Evolutionary conservation across 1,284 basidiomycete species (phyloP).

Genomic region (Leccinum pachyderme): DNA sequence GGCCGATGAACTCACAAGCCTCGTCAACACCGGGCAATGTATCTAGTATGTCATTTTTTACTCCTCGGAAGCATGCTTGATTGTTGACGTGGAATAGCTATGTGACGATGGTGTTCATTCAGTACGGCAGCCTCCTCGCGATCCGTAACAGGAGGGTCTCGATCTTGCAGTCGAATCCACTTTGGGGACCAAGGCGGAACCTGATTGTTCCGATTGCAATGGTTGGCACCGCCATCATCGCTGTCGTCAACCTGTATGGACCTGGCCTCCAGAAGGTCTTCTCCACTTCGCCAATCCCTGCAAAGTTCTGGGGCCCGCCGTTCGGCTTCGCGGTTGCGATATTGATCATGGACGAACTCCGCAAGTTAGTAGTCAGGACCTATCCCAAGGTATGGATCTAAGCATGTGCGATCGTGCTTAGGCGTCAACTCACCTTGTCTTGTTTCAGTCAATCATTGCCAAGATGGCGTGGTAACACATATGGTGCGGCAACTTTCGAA

Average conservation of each 20-base stretch:
- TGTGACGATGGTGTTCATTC: conserved; percentile 41
- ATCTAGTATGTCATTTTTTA: conserved; percentile 39
- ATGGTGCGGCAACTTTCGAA: background rate
- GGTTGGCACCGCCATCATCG: conserved; percentile 39
- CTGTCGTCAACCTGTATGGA: conserved; percentile 42
- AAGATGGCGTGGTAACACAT: conserved; percentile 31
- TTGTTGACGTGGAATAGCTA: conserved; percentile 33
- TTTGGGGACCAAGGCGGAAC: conserved; percentile 41
- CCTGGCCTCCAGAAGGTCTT: conserved; percentile 40
- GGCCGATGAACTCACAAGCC: conserved; percentile 25
- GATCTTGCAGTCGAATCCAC: conserved; percentile 37
- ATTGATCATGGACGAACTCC: conserved; percentile 38
- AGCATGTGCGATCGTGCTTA: background rate
- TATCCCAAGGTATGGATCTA: conserved; percentile 36
- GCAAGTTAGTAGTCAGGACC: conserved; percentile 41
- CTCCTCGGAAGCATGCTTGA: conserved; percentile 16
- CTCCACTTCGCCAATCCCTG: conserved; percentile 38
- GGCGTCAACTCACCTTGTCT: conserved; percentile 12
- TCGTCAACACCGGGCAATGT: conserved; percentile 40
- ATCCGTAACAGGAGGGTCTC: conserved; percentile 37
- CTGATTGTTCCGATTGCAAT: conserved; percentile 36
- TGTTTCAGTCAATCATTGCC: conserved; percentile 28
- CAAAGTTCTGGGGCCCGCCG: conserved; percentile 45
- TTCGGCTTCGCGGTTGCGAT: conserved; percentile 40
- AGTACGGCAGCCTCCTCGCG: conserved; percentile 36